Evolutionary conservation across 225 moss, liverwort and hornwort species (phyloP).

Genomic region (Takakia lepidozioides): DNA sequence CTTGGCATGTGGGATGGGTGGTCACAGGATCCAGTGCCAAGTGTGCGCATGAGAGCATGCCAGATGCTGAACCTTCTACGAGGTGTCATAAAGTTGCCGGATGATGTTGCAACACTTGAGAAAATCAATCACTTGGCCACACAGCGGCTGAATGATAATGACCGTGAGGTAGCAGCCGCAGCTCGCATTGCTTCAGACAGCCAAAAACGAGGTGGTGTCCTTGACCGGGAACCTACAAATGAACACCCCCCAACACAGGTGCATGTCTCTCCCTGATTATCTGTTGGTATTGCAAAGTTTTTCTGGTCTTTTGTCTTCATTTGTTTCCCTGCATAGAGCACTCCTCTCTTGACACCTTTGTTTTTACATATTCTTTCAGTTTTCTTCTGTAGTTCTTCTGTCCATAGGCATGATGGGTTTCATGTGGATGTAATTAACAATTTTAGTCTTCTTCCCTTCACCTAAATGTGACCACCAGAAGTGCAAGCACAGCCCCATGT

Average conservation of each 20-base stretch:
- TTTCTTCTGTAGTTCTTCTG: background rate
- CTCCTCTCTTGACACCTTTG: background rate
- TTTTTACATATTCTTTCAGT: background rate
- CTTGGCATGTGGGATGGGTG: no score
- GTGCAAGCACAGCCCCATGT: no score
- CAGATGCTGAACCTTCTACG: conserved; percentile 69
- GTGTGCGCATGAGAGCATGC: conserved; percentile 89
- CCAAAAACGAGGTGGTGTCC: conserved; percentile 63
- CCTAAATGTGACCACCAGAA: no score
- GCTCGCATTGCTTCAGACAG: conserved; percentile 75
- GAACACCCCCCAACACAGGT: conserved; percentile 72
- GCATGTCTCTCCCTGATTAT: no score
- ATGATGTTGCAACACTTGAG: conserved; percentile 75
- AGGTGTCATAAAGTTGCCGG: conserved; percentile 74
- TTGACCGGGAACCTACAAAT: conserved; percentile 55
- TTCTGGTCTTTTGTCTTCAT: no score
- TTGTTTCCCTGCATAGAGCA: background rate
- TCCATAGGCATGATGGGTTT: no score
- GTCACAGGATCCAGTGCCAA: conserved; percentile 90
- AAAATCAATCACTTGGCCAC: conserved; percentile 89
- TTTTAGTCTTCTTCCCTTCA: no score
- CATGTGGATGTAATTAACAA: no score
- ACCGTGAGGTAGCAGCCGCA: conserved; percentile 74
- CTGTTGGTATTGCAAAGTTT: no score
- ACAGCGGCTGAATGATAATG: conserved; percentile 78